These are phyloP conservation scores for Ampelomyces quisqualis DNA, from an alignment of 2,329 filamentous ascomycete genomes.

Conservation along the genomic window DNA sequence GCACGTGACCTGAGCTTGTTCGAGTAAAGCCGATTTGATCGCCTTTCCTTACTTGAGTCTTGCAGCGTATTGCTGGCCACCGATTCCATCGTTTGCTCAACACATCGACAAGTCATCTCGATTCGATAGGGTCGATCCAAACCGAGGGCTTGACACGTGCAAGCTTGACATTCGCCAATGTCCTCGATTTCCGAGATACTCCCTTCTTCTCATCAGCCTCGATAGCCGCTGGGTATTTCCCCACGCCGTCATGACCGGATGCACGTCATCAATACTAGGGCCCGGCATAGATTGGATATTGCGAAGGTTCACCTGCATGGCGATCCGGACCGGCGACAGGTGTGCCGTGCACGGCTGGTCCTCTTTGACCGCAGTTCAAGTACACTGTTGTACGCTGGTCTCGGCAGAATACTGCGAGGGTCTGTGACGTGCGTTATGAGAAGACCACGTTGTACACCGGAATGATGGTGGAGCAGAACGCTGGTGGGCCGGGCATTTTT, in stretches of 20 bases:
- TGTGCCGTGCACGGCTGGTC: slow-evolving; percentile 7
- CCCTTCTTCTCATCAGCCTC: slow-evolving; percentile 19
- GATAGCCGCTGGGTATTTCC: slow-evolving; percentile 35
- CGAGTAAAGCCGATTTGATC: too few relatives aligned
- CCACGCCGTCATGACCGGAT: slow-evolving; percentile 21
- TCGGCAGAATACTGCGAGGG: slow-evolving; percentile 15
- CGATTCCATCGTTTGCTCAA: slow-evolving; percentile 1
- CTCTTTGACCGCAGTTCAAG: slow-evolving; percentile 10
- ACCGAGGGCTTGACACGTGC: slow-evolving; percentile 37
- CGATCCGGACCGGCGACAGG: slow-evolving; percentile 11
- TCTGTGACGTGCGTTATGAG: slow-evolving; percentile 14
- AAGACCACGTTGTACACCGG: slow-evolving; percentile 29
- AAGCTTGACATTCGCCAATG: slow-evolving; percentile 25
- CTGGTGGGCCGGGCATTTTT: slow-evolving; percentile 24
- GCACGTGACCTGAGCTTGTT: too few relatives aligned
- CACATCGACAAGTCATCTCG: slow-evolving; percentile 11
- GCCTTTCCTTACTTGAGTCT: too few relatives aligned
- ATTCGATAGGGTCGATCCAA: slow-evolving; percentile 14
- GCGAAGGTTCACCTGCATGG: slow-evolving; percentile 6
- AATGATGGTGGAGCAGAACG: slow-evolving; percentile 17
- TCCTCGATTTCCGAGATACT: not conserved
- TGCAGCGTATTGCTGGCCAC: too few relatives aligned
- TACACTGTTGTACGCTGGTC: slow-evolving; percentile 17
- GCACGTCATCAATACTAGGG: slow-evolving; percentile 27
- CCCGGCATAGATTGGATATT: slow-evolving; percentile 11